Evolutionary conservation across 2,329 filamentous ascomycete species (phyloP).

Genomic region (Alternaria consortialis): DNA sequence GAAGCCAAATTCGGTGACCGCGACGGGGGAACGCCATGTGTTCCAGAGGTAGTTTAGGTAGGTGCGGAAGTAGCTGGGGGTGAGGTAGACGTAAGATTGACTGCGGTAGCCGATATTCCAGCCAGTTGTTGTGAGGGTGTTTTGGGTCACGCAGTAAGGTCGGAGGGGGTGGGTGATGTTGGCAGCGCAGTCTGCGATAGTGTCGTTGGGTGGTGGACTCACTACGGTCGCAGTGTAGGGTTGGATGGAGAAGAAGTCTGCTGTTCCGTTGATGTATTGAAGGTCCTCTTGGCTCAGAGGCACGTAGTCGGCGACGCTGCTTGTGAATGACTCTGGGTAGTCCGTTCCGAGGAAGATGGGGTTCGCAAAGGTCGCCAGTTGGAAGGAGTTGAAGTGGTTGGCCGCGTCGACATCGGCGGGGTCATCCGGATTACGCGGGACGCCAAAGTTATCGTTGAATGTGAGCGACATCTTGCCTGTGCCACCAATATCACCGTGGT

Average conservation of each 20-base stretch:
- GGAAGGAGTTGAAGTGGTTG: constrained; percentile 55
- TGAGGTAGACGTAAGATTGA: constrained; percentile 66
- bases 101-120: constrained; percentile 69
- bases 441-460: constrained; percentile 54
- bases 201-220: constrained; percentile 55
- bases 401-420: constrained; percentile 57
- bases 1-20: constrained; percentile 67
- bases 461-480: constrained; percentile 62
- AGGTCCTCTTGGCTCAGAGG: constrained; percentile 61
- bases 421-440: constrained; percentile 50
- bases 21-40: constrained; percentile 62
- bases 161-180: constrained; percentile 58
- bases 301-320: constrained; percentile 48
- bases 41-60: constrained; percentile 68
- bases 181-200: constrained; percentile 59
- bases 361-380: constrained; percentile 61
- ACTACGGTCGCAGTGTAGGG: constrained; percentile 67
- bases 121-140: constrained; percentile 57
- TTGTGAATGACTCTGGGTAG: constrained; percentile 60
- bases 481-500: constrained; percentile 63
- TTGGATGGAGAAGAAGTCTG: constrained; percentile 67
- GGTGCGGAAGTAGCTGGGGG: constrained; percentile 65
- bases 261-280: constrained; percentile 50
- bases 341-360: constrained; percentile 63
- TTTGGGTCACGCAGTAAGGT: constrained; percentile 64